Base-by-base conservation (phyloP, 129 eudicot genomes). In the Tagetes erecta region DNA sequence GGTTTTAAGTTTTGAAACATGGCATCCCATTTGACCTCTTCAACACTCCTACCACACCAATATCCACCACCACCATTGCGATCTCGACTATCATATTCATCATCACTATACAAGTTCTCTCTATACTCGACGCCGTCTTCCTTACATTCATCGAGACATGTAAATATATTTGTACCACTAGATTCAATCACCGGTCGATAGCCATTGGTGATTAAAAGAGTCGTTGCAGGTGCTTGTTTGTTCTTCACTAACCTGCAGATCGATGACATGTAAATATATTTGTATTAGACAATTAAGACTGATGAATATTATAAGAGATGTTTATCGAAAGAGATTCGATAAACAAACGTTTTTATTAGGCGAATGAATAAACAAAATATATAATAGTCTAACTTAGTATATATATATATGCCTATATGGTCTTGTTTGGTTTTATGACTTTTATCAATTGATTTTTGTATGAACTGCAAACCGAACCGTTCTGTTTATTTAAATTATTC, bases 1-100 rank as follows among this genome's bases (percentile, higher is more conserved):
- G 97, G 97, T 52, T 92, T 92, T 66, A 92, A 79, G 85, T 89
- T 86, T 55, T 92, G 91, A 85, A 92, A 92, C 97, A 92, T 92
- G 27, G 96, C 82, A 77, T 92, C 96, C 97, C 96, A 92, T 83
- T 86, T 87, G 82, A 92, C 89, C 58, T 89, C 89, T 70, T 92
- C 97, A 74, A 80, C 89, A 6, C 84, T 87, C 35, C 39, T 64
- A 66, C 34, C 63, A 72, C 85, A 73, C 85, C 91, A 87, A 51
- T 87, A 70, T 55, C 72, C 83, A 63, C 70, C 81, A 41, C 39
- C 64, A 12, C 35, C 39, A 1, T 7, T 62, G 13, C 42, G 3
- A 8, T 3, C 12, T 8, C 3, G 0, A 2, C 78, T 80, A 20
- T 46, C 71, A 27, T 27, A 20, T 6, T 78, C 52, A 71, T 72